Percentiles rank a stretch among this genome's conserved stretches.
Evolutionary conservation across 352 stramenopile species (phyloP).

Genomic region (Globisporangium canariense): DNA sequence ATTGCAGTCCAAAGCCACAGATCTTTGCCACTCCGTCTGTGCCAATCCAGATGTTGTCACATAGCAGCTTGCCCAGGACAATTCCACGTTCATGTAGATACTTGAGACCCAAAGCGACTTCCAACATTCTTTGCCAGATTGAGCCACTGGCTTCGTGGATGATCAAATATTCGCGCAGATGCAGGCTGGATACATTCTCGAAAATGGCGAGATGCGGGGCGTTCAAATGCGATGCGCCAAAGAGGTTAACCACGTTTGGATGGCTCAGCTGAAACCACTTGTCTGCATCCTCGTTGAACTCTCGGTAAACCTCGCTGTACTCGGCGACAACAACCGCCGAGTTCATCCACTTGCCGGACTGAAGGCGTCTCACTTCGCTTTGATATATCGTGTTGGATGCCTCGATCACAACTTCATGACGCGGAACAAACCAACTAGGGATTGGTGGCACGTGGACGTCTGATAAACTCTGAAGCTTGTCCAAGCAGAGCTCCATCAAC

Average conservation of each 20-base stretch:
- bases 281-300: constrained; percentile 1
- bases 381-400: constrained; percentile 45
- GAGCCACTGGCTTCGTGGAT: background rate
- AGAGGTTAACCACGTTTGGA: constrained; percentile 19
- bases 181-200: constrained; percentile 1
- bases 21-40: constrained; percentile 5
- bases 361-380: background rate
- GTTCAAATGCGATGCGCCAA: constrained; percentile 19
- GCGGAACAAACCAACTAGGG: constrained; percentile 57
- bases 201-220: background rate
- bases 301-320: background rate
- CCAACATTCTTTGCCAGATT: constrained; percentile 10
- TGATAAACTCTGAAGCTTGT: background rate
- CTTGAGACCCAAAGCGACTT: constrained; percentile 27
- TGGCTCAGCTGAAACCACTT: constrained; percentile 38
- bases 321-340: constrained; percentile 27
- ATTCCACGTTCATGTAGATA: constrained; percentile 26
- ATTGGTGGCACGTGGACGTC: background rate
- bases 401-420: constrained; percentile 58
- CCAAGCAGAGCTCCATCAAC: constrained; percentile 7
- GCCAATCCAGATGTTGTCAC: constrained; percentile 9
- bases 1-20: background rate
- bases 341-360: constrained; percentile 32
- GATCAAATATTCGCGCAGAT: constrained; percentile 2
- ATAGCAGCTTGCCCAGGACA: constrained; percentile 4